A percentile compares a stretch with the other conserved stretches of the same genome.
phyloP scores from a whole-genome alignment of 75 land plant genomes.

The Larix kaempferi region DNA sequence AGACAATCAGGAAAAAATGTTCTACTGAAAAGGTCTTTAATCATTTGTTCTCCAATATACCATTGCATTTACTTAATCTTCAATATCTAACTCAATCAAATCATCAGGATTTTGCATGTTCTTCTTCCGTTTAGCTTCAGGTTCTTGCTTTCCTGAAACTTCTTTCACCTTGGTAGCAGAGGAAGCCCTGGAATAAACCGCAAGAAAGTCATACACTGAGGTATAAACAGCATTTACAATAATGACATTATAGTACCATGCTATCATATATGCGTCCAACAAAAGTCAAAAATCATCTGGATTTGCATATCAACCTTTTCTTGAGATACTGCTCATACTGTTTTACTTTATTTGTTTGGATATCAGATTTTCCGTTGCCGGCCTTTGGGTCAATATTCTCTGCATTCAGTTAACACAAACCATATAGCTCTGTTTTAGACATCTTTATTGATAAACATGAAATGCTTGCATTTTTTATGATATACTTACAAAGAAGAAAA shows the following conservation, averaged over 20 bases:
- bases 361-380: not conserved
- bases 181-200: constrained; percentile 7
- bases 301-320: constrained; percentile 1
- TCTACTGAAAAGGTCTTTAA: too few relatives aligned
- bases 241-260: not conserved
- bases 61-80: constrained; percentile 41
- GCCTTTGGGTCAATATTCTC: constrained; percentile 17
- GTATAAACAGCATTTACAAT: not conserved
- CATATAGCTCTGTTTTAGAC: not conserved
- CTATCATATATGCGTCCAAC: not conserved
- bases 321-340: not conserved
- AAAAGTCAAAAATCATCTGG: not conserved
- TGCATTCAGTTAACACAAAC: not conserved
- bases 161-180: constrained; percentile 4
- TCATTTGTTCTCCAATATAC: too few relatives aligned
- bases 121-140: constrained; percentile 31
- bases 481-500: not conserved
- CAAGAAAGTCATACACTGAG: not conserved
- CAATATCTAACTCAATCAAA: constrained; percentile 50
- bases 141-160: constrained; percentile 12
- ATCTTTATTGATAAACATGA: not conserved
- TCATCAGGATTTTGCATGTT: constrained; percentile 15
- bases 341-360: constrained; percentile 7
- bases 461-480: not conserved
- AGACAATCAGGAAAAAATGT: too few relatives aligned